Evolutionary conservation across 495 filamentous ascomycete species (phyloP).

Genomic region (Sordaria brevicollis): DNA sequence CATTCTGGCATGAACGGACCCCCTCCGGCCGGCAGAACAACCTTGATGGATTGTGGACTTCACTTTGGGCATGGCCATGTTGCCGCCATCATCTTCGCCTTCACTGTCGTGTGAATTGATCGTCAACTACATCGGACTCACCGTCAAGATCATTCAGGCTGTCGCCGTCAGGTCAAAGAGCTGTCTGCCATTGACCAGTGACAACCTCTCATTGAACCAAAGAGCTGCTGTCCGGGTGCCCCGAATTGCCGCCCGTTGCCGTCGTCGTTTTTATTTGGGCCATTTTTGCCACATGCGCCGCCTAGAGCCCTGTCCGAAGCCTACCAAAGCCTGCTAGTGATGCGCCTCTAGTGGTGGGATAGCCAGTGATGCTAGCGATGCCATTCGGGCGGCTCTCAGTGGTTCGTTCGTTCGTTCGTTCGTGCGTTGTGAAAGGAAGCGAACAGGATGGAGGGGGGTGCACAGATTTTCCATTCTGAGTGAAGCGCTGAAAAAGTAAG

Average conservation of each 20-base stretch:
- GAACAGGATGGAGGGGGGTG: background rate
- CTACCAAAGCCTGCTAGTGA: background rate
- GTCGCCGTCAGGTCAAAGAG: background rate
- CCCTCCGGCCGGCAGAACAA: background rate
- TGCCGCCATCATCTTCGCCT: background rate
- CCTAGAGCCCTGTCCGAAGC: too few relatives aligned
- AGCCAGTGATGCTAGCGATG: background rate
- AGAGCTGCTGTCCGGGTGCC: background rate
- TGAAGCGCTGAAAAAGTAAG: background rate
- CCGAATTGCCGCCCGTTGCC: background rate
- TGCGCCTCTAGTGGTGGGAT: background rate
- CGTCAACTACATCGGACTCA: background rate
- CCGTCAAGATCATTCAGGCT: background rate
- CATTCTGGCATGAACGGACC: background rate
- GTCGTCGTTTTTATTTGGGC: too few relatives aligned
- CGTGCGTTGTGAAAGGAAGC: too few relatives aligned
- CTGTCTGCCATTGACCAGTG: background rate
- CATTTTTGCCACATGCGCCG: background rate
- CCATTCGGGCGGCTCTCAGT: background rate
- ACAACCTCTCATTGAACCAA: background rate
- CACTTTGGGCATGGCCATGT: background rate
- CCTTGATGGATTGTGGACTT: background rate
- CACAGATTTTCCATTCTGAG: too few relatives aligned
- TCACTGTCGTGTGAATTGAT: background rate
- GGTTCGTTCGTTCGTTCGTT: too few relatives aligned